Evolutionary conservation across 2,329 filamentous ascomycete genomes (phyloP), one percentile per base, ranked within the genome.

Genomic region (Aquanectria penicillioides): DNA sequence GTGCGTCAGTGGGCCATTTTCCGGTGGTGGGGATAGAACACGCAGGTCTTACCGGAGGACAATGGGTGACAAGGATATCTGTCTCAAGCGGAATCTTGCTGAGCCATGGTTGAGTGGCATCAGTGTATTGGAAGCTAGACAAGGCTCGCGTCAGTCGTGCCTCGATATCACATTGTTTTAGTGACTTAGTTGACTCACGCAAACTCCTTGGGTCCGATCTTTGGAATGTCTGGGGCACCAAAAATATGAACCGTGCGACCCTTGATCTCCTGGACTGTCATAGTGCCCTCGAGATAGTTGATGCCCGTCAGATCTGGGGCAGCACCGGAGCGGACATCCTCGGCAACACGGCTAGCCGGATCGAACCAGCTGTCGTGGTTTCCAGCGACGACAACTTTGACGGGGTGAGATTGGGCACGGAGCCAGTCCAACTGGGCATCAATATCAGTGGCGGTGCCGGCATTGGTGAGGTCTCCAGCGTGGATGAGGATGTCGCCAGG

Each of bases 281-380:
- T 79, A 28, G 84, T 82, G 66, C 91, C 88, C 75, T 96, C 86
- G 3, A 97, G 85, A 74, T 97, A 97, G 67, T 87, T 81, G 43
- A 97, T 78, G 37, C 81, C 81, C 50, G 84, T 88, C 79, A 92
- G 88, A 66, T 92, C 80, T 13, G 94, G 81, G 25, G 73, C 75
- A 61, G 78, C 77, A n/a, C 74, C 74, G 2, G 78, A 75, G n/a
- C 79, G 71, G 17, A 81, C 80, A 70, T 92, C 87, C 40, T 84
- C 80, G 9, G 81, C 76, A 13, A 74, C 75, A 4, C 91, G 83
- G 12, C 86, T 87, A 28, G 81, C 80, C 20, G 85, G 80, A 74
- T 97, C 94, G 61, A 97, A 90, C 80, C 87, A 96, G 68, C 87
- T 89, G 72, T 97, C 94, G 74, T 97, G 94, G 72, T 97, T 97